Evolutionary conservation across 306 rosid genomes (phyloP).

Genomic region (Cicer judaicum): DNA sequence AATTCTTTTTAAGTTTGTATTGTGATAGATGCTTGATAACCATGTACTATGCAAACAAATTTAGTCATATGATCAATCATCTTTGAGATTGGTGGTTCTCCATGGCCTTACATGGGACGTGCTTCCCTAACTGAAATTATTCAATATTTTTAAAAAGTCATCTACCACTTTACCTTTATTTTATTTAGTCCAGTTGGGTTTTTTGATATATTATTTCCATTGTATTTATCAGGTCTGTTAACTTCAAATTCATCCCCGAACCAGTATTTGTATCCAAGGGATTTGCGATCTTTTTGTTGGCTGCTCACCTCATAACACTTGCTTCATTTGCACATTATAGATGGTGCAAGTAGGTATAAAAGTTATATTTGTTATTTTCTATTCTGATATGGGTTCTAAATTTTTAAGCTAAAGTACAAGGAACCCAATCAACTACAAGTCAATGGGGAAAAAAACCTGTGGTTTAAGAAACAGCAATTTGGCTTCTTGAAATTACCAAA

Average conservation of each 20-base stretch:
- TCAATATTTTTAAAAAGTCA: background rate
- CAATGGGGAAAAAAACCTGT: background rate
- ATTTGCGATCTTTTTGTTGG: constrained; percentile 74
- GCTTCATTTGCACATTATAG: constrained; percentile 72
- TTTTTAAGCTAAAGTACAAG: constrained; percentile 17
- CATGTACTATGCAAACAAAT: constrained; percentile 22
- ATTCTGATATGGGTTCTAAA: constrained; percentile 20
- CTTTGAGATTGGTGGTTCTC: background rate
- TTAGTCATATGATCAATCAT: constrained; percentile 7
- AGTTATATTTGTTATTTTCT: constrained; percentile 4
- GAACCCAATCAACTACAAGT: constrained; percentile 17
- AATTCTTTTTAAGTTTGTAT: constrained; percentile 14
- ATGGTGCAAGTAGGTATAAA: constrained; percentile 95
- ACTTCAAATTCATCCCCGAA: constrained; percentile 93
- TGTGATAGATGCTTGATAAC: constrained; percentile 39
- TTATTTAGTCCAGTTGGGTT: background rate
- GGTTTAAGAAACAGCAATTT: constrained; percentile 21
- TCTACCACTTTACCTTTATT: background rate
- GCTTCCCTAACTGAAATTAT: background rate
- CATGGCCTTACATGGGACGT: background rate
- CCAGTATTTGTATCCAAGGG: constrained; percentile 81
- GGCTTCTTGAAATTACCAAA: constrained; percentile 18
- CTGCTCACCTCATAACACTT: constrained; percentile 69
- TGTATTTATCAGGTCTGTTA: constrained; percentile 78
- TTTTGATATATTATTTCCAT: constrained; percentile 47